phyloP scores from a whole-genome alignment of 768 basidiomycete genomes.

The Leucocoprinus sp. region DNA sequence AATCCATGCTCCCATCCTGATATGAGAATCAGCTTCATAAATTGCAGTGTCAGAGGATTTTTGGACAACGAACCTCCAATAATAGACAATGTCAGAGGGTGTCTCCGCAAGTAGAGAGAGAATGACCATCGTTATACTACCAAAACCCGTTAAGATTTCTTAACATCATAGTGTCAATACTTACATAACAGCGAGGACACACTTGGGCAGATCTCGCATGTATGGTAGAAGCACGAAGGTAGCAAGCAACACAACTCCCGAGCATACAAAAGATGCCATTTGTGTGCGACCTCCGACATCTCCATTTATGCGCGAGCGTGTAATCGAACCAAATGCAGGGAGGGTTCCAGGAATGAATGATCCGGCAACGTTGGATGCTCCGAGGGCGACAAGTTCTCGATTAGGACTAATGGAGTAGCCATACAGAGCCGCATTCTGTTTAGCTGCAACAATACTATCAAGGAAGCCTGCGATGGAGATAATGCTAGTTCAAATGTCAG shows the following conservation, averaged over 20 bases:
- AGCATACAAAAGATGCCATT: constrained; percentile 78
- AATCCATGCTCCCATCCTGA: constrained; percentile 85
- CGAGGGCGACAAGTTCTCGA: constrained; percentile 90
- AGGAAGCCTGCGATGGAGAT: constrained; percentile 85
- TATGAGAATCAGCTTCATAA: neutral
- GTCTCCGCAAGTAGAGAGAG: constrained; percentile 78
- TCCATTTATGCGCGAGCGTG: constrained; percentile 84
- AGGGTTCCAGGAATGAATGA: constrained; percentile 85
- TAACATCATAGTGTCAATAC: constrained; percentile 20
- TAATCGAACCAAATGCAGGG: constrained; percentile 90
- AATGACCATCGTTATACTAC: constrained; percentile 77
- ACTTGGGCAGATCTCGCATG: constrained; percentile 84
- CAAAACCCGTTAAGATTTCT: neutral
- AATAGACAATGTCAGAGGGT: constrained; percentile 81
- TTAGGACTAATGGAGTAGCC: constrained; percentile 89
- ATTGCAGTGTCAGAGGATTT: neutral
- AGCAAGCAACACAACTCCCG: constrained; percentile 64
- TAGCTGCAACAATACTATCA: constrained; percentile 92
- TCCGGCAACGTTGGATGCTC: constrained; percentile 69
- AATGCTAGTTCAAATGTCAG: constrained; percentile 33
- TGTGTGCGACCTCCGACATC: constrained; percentile 86
- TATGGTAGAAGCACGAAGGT: constrained; percentile 87
- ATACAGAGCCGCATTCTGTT: constrained; percentile 81
- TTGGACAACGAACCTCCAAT: constrained; percentile 62
- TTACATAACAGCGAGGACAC: constrained; percentile 82